Base-by-base conservation (phyloP, 306 rosid genomes). In the Ormosia semicastrata region DNA sequence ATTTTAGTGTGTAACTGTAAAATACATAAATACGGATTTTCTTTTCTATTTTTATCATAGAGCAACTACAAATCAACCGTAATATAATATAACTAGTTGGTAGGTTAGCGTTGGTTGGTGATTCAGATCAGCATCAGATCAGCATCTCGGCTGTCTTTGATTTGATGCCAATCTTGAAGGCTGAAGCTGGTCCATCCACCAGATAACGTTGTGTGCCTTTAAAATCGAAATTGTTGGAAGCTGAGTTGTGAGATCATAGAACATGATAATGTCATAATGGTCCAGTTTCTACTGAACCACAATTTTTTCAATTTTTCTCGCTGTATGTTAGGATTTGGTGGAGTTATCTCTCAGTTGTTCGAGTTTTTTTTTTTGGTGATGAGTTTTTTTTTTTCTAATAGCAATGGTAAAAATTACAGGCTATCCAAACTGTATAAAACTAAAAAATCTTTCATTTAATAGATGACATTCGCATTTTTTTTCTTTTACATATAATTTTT, bases 171-270 rank as follows among this genome's bases (percentile, higher is more conserved):
- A 15, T 17, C 32, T 7, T 66, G 50, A n/a, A n/a, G n/a, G n/a
- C n/a, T n/a, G n/a, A 2, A 0, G 17, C 34, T 8, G 47, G 63
- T 52, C 33, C 14, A 77, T 36, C 12, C 30, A 66, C 0, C 2
- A 64, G 53, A 66, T 66, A 8, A 11, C 50, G 36, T 44, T 29
- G 29, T 6, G 41, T 24, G 24, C 3, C 10, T n/a, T 49, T 77
- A 49, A 29, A 13, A 68, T 41, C 4, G 6, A 68, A 54, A 2
- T 54, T 9, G 70, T 57, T 67, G 56, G 68, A 67, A 53, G 30
- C 37, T 68, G 82, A 78, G 37, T 44, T 68, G 62, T 68, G 83
- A 52, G 47, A 77, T 63, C 11, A 63, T 34, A 47, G 9, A 76
- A 49, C 49, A 33, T 17, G 24, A 63, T 76, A 62, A 24, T 24